A percentile compares a stretch with the other conserved stretches of the same genome.
These are phyloP conservation scores for Aspergillus glaucus DNA, from an alignment of 2,329 filamentous ascomycete species.

Conservation along the genomic window DNA sequence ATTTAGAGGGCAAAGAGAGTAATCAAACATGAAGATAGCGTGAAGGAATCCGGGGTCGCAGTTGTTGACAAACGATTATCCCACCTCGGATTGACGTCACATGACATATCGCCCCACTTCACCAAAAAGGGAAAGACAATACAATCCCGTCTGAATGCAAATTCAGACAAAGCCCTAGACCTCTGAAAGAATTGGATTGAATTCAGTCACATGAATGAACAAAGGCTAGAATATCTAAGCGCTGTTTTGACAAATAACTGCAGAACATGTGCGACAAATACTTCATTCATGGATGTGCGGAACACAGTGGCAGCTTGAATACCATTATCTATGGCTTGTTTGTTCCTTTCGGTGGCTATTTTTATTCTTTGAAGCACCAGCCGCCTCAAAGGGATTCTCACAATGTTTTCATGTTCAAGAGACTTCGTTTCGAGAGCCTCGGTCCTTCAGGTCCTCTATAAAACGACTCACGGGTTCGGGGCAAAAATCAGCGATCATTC, in stretches of 20 bases:
- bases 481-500: not conserved
- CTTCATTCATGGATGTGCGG: not conserved
- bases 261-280: not conserved
- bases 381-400: not conserved
- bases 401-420: too few relatives aligned
- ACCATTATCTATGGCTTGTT: not conserved
- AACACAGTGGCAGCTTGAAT: not conserved
- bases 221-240: too few relatives aligned
- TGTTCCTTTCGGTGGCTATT: not conserved
- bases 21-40: too few relatives aligned
- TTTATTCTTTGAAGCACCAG: not conserved
- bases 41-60: not conserved
- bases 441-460: too few relatives aligned
- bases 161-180: too few relatives aligned
- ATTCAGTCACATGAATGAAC: too few relatives aligned
- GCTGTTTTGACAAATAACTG: too few relatives aligned
- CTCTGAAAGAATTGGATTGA: too few relatives aligned
- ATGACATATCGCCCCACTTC: not conserved
- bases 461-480: too few relatives aligned
- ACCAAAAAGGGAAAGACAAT: too few relatives aligned
- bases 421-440: too few relatives aligned
- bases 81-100: not conserved
- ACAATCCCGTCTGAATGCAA: too few relatives aligned
- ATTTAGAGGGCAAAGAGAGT: not conserved
- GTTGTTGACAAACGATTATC: not conserved